These are phyloP conservation scores for Catunica adiposa DNA, from an alignment of 2,329 filamentous ascomycete genomes.

Conservation along the genomic window DNA sequence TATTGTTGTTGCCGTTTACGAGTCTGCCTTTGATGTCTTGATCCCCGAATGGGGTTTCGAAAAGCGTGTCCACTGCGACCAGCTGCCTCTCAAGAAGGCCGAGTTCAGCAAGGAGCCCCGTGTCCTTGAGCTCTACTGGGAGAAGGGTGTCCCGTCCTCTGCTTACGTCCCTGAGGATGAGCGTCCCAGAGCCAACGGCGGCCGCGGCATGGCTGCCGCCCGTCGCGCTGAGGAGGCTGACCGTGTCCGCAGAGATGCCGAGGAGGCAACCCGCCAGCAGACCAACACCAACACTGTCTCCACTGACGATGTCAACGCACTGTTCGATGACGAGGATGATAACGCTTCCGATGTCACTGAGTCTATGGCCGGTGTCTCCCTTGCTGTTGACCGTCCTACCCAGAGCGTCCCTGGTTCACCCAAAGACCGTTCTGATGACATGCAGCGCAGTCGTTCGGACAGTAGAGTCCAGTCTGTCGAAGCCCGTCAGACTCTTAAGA, in stretches of 20 bases:
- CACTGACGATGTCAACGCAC: constrained; percentile 80
- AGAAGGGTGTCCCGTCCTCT: constrained; percentile 95
- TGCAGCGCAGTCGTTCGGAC: constrained; percentile 83
- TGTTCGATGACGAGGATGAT: constrained; percentile 86
- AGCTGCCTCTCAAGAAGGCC: constrained; percentile 96
- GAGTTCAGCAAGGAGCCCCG: constrained; percentile 95
- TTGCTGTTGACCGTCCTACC: constrained; percentile 65
- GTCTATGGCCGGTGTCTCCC: constrained; percentile 75
- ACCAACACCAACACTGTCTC: constrained; percentile 91
- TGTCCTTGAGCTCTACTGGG: constrained; percentile 93
- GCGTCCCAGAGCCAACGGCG: constrained; percentile 60
- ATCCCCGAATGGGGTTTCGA: constrained; percentile 98
- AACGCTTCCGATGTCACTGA: constrained; percentile 69
- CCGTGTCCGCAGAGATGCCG: constrained; percentile 66
- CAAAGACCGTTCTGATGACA: constrained; percentile 47
- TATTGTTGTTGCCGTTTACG: constrained; percentile 92
- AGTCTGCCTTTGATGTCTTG: constrained; percentile 93
- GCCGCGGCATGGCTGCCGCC: constrained; percentile 44
- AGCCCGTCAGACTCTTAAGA: constrained; percentile 73
- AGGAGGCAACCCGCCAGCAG: constrained; percentile 81
- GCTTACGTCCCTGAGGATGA: constrained; percentile 95
- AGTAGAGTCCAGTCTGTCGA: constrained; percentile 72
- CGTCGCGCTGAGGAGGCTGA: constrained; percentile 70
- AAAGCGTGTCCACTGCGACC: constrained; percentile 97
- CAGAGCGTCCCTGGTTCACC: constrained; percentile 93